Evolutionary conservation across 768 basidiomycete genomes (phyloP).

Genomic region (Mycena maculata): DNA sequence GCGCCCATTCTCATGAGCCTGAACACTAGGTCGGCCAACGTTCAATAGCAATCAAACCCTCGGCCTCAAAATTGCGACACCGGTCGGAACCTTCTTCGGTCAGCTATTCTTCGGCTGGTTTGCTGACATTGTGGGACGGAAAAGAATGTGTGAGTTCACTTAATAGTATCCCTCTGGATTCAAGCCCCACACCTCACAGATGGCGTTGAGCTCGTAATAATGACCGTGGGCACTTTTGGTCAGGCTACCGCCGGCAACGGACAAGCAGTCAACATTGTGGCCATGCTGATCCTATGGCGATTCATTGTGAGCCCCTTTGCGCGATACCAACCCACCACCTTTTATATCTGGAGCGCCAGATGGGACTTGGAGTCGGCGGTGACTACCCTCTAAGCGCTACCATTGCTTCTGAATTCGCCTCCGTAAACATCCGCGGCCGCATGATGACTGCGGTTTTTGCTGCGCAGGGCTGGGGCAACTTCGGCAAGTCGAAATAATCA

Average conservation of each 20-base stretch:
- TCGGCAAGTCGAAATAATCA: conserved; percentile 56
- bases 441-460: no score
- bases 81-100: conserved; percentile 79
- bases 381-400: conserved; percentile 90
- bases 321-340: neutral
- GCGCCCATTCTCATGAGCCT: no score
- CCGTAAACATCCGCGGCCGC: conserved; percentile 79
- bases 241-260: conserved; percentile 80
- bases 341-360: neutral
- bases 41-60: conserved; percentile 36
- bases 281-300: conserved; percentile 84
- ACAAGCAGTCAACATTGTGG: conserved; percentile 76
- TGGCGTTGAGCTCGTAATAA: conserved; percentile 82
- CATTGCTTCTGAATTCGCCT: conserved; percentile 90
- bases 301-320: conserved; percentile 58
- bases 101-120: conserved; percentile 87
- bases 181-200: conserved; percentile 48
- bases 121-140: conserved; percentile 81
- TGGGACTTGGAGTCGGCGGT: conserved; percentile 77
- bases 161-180: neutral
- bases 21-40: neutral
- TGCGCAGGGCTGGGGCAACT: conserved; percentile 88
- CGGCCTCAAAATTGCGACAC: conserved; percentile 65
- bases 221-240: conserved; percentile 82
- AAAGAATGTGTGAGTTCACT: conserved; percentile 77